phyloP scores from a whole-genome alignment of 352 stramenopile genomes.

The Bremia lactucae region DNA sequence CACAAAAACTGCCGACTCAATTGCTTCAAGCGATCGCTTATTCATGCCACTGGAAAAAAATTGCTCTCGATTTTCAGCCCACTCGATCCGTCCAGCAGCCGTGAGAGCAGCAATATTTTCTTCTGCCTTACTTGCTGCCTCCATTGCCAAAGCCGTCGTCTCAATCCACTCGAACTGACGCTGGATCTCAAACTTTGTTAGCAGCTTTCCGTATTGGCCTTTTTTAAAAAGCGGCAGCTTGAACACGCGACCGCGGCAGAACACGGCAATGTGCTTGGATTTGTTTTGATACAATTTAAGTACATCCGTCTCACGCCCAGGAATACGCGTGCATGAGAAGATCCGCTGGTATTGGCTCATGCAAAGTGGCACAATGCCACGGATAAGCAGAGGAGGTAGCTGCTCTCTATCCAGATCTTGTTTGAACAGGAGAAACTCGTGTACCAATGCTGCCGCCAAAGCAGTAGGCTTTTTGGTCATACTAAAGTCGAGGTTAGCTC shows the following conservation, averaged over 20 bases:
- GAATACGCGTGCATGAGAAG: conserved; percentile 84
- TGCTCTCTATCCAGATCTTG: conserved; percentile 77
- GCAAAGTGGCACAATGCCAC: conserved; percentile 80
- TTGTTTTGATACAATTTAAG: conserved; percentile 63
- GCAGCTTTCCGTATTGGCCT: conserved; percentile 55
- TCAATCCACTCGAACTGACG: conserved; percentile 72
- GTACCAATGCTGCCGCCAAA: conserved; percentile 52
- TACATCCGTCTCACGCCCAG: conserved; percentile 72
- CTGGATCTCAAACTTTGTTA: conserved; percentile 73
- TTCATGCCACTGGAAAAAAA: conserved; percentile 85
- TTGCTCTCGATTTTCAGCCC: conserved; percentile 80
- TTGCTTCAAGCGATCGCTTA: conserved; percentile 66
- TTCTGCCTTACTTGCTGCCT: conserved; percentile 23
- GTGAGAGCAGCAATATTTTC: conserved; percentile 73
- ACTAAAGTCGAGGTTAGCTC: conserved; percentile 48
- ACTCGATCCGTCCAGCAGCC: conserved; percentile 70
- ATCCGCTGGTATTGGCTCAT: conserved; percentile 88
- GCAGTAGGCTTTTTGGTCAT: conserved; percentile 51
- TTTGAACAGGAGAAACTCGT: conserved; percentile 84
- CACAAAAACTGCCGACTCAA: conserved; percentile 75
- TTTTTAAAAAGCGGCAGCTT: conserved; percentile 83
- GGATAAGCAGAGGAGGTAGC: conserved; percentile 70
- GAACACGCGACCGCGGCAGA: conserved; percentile 80
- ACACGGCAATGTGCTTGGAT: conserved; percentile 85
- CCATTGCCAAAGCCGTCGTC: conserved; percentile 28